phyloP scores from a whole-genome alignment of 306 rosid species.

The Castanospermum australe region DNA sequence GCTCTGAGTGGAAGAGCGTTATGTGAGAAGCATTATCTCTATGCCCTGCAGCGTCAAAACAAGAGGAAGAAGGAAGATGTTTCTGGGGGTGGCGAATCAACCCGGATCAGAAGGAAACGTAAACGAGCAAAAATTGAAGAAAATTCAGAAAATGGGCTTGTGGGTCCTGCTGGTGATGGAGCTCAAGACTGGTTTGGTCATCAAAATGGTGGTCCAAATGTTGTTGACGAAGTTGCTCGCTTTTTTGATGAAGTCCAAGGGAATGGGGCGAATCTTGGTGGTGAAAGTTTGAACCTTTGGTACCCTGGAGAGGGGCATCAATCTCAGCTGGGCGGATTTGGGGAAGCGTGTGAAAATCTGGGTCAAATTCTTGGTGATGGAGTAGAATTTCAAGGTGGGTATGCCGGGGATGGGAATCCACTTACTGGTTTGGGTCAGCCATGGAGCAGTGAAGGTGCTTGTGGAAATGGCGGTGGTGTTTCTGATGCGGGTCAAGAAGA shows the following conservation, averaged over 20 bases:
- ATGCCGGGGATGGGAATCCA: not conserved
- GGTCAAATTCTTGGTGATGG: conserved; percentile 27
- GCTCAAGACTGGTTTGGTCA: conserved; percentile 10
- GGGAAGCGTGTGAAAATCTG: conserved; percentile 23
- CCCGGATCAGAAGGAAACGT: not conserved
- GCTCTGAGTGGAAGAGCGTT: conserved; percentile 19
- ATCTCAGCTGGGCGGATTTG: conserved; percentile 14
- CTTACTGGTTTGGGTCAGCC: conserved; percentile 25
- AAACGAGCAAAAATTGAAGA: conserved; percentile 11
- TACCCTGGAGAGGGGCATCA: conserved; percentile 25
- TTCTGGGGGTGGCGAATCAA: conserved; percentile 4
- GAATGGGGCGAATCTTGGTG: conserved; percentile 10
- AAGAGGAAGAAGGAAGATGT: not conserved
- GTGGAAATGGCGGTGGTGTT: conserved; percentile 23
- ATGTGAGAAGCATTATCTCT: conserved; percentile 8
- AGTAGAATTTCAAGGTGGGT: conserved; percentile 27
- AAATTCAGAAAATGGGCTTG: conserved; percentile 27
- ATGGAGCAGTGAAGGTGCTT: conserved; percentile 22
- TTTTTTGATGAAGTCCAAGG: conserved; percentile 33
- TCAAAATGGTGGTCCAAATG: conserved; percentile 7
- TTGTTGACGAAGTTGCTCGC: conserved; percentile 25
- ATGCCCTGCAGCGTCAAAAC: not conserved
- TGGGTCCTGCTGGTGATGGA: conserved; percentile 11
- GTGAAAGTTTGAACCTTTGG: conserved; percentile 26
- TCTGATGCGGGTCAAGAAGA: conserved; percentile 7